Evolutionary conservation across 345 rosid genomes (phyloP).

Genomic region (Rubroshorea leprosula): DNA sequence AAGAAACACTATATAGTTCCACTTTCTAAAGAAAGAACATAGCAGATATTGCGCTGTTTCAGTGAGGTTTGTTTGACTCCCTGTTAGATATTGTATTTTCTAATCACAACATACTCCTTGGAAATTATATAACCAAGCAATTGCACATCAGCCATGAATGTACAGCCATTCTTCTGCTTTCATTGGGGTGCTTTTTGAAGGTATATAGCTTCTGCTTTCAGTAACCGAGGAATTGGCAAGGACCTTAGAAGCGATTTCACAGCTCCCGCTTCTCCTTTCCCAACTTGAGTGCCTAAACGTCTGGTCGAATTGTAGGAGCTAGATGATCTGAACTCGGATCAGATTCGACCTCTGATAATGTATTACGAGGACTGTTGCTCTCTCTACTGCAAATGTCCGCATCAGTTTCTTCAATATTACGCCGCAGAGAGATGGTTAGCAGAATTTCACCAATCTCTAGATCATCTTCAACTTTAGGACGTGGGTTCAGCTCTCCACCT

Average conservation of each 20-base stretch:
- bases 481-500: slow-evolving; percentile 33
- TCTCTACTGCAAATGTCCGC: slow-evolving; percentile 63
- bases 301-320: slow-evolving; percentile 62
- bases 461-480: slow-evolving; percentile 91
- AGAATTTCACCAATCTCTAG: slow-evolving; percentile 84
- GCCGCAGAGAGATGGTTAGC: slow-evolving; percentile 83
- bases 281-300: slow-evolving; percentile 67
- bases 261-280: slow-evolving; percentile 81
- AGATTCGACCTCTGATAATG: slow-evolving; percentile 45
- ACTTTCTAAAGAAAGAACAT: too few species aligned
- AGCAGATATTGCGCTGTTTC: too few species aligned
- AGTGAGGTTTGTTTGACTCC: too few species aligned
- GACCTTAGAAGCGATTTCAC: slow-evolving; percentile 61
- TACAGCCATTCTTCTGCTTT: slow-evolving; percentile 7
- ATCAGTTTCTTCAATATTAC: slow-evolving; percentile 56
- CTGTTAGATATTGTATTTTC: too few species aligned
- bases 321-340: slow-evolving; percentile 47
- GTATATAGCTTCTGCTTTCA: slow-evolving; percentile 44
- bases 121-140: too few species aligned
- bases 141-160: background rate
- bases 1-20: too few species aligned
- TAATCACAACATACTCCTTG: too few species aligned
- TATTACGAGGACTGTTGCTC: slow-evolving; percentile 55
- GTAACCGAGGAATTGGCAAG: slow-evolving; percentile 42
- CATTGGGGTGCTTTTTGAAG: slow-evolving; percentile 37